Evolutionary conservation across 2,329 filamentous ascomycete species (phyloP), one percentile per base, ranked within the genome.

Genomic region (Dothideomycetidae sp.): DNA sequence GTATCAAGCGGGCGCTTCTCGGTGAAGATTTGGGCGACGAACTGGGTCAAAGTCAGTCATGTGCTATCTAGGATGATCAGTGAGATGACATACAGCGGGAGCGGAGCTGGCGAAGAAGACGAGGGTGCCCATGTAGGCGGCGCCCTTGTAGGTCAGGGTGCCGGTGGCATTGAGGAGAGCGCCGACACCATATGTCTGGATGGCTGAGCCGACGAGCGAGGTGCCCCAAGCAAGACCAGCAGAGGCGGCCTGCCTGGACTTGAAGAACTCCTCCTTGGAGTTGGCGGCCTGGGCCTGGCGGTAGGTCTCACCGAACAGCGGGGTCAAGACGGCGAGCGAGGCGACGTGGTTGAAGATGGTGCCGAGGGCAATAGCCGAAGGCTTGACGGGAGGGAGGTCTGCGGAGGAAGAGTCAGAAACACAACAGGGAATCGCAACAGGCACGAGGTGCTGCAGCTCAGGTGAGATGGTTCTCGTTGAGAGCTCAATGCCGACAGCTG

Each of bases 201-300:
- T 64, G 42, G 80, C 84, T 41, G 84, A 90, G 58, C 90, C 90
- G 56, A 85, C 68, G 45, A 96, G 72, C 29, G 85, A 90, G 47
- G 81, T 88, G 58, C 86, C 84, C 80, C 82, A 93, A 48, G 85
- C 81, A 43, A 85, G 73, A 46, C 82, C 86, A 47, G 86, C 85
- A 43, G 81, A 80, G 44, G 80, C 76, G 47, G 88, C 81, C 69
- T 96, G 88, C 72, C 85, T 88, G 51, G 83, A 92, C 62, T 79
- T 79, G 63, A 92, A 66, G 66, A 94, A 96, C 67, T 96, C 88
- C 67, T 96, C 86, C 69, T 90, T 93, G 55, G 79, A 82, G 75
- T 93, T 88, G 60, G 88, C 75, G 44, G 74, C 67, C 72, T 93
- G 86, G 50, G 88, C 86, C 51, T 83, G 81, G 66, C 86, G 78